Evolutionary conservation across 2,329 filamentous ascomycete species (phyloP), one percentile per base, ranked within the genome.

Genomic region (Leptographium flavum): DNA sequence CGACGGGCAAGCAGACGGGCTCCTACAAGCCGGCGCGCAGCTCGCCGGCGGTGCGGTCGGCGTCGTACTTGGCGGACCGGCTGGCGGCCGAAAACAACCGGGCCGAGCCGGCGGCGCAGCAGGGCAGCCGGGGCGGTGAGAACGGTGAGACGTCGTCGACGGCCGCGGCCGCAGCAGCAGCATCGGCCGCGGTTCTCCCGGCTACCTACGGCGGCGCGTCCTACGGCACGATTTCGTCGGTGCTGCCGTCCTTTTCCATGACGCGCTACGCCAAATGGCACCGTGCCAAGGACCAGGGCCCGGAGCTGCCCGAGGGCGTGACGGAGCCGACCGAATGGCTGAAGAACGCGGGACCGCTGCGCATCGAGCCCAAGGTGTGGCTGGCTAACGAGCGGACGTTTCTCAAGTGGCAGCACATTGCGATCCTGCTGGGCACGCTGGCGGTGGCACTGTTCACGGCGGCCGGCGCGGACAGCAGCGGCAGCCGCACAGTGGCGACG

Each of bases 361-460:
- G 87, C 58, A 87, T 98, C 47, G 92, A 98, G 66, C 87, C 87
- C 50, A 98, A 98, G 65, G 90, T 98, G 27, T 98, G 92, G 90
- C 80, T 98, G 47, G 92, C 92, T 45, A 98, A 98, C 63, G 90
- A 98, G 66, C 82, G 92, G 50, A 98, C 92, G 0, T 98, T 95
- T 60, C 81, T 98, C 63, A 96, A 95, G 63, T 98, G 92, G 92
- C 86, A 96, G 68, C 88, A 96, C 61, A 87, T 98, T 56, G 82
- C 79, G 50, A 78, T 98, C 41, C 71, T 98, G 14, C 78, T 98
- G 22, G 88, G 87, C 32, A 80, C 81, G 21, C 66, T 98, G 27
- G 85, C 86, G 0, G 68, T 98, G 13, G 85, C 82, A 21, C 67
- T 98, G 25, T 95, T 90, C 66, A 90, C 94, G 54, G 87, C 90